Evolutionary conservation across 2,329 filamentous ascomycete species (phyloP), one percentile per base, ranked within the genome.

Genomic region (Paramyrothecium sp.): DNA sequence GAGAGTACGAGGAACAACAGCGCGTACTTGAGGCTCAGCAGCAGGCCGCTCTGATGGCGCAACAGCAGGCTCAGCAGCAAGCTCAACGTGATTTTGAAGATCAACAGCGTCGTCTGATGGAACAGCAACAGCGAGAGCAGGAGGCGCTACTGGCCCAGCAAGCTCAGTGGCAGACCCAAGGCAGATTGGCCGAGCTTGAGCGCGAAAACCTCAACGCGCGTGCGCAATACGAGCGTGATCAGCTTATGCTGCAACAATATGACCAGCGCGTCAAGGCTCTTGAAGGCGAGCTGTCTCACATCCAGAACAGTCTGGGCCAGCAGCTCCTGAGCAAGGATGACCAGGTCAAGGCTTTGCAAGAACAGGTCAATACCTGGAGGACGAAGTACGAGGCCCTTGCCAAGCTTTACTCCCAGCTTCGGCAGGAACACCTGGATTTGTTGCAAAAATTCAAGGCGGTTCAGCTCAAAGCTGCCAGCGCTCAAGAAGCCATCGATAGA

Each of bases 341-440:
- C 65, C 94, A 98, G 74, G 93, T 99, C 66, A 83, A 89, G 22
- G 89, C 95, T 2, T 80, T 99, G 20, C 95, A 98, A 69, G 95
- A 98, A 76, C 95, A 98, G 75, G 90, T 98, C 63, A 97, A 97
- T 74, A 97, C 93, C 0, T 99, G 95, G 95, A 85, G 95, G 58
- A 89, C 90, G 54, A 99, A 99, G 75, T 99, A 99, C 69, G 95
- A 99, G 73, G 91, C 94, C 1, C 79, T 99, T 53, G 95, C 95
- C 22, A 99, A 98, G 78, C 83, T 99, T 16, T 99, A 99, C 76
- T 97, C 94, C 8, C 95, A 99, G 75, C 81, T 99, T 60, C 89
- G 95, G 54, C 90, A 95, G 63, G 95, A 99, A 74, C 95, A 99
- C 77, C 81, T 99, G 33, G 94, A 98, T 68, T 84, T 99, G 16